phyloP scores from a whole-genome alignment of 1,284 basidiomycete species.

The Malassezia dermatis region DNA sequence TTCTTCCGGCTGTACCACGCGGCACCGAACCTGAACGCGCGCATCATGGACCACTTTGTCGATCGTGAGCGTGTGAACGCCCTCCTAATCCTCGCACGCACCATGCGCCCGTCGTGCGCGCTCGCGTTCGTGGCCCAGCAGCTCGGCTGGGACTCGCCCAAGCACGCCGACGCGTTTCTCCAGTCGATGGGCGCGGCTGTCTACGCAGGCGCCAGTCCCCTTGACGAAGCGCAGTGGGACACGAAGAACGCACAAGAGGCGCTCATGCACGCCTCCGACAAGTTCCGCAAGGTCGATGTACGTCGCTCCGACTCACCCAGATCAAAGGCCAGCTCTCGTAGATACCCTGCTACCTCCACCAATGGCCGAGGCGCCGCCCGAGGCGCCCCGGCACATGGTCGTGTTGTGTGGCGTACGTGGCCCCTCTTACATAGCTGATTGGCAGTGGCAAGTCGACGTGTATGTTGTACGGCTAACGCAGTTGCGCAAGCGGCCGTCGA shows the following conservation, averaged over 20 bases:
- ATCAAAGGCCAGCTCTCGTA: conserved; percentile 17
- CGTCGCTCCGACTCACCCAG: conserved; percentile 22
- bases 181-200: conserved; percentile 59
- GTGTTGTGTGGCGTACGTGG: conserved; percentile 13
- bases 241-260: conserved; percentile 50
- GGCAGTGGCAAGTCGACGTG: conserved; percentile 23
- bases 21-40: conserved; percentile 93
- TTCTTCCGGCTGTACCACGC: conserved; percentile 75
- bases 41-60: conserved; percentile 98
- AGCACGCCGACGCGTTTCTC: conserved; percentile 64
- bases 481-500: conserved; percentile 15
- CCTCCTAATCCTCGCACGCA: conserved; percentile 65
- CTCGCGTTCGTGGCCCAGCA: conserved; percentile 67
- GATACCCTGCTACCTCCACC: neutral
- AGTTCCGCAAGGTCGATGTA: conserved; percentile 53
- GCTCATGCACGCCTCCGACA: conserved; percentile 49
- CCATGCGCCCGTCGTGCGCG: conserved; percentile 52
- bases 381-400: conserved; percentile 1
- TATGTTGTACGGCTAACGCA: conserved; percentile 7
- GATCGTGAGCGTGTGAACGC: conserved; percentile 79
- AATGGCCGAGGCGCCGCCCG: too few relatives aligned
- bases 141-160: conserved; percentile 67
- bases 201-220: conserved; percentile 52
- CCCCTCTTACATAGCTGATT: conserved; percentile 3
- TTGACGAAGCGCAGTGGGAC: conserved; percentile 50